Evolutionary conservation across 768 basidiomycete species (phyloP).

Genomic region (Baorangia bicolor): DNA sequence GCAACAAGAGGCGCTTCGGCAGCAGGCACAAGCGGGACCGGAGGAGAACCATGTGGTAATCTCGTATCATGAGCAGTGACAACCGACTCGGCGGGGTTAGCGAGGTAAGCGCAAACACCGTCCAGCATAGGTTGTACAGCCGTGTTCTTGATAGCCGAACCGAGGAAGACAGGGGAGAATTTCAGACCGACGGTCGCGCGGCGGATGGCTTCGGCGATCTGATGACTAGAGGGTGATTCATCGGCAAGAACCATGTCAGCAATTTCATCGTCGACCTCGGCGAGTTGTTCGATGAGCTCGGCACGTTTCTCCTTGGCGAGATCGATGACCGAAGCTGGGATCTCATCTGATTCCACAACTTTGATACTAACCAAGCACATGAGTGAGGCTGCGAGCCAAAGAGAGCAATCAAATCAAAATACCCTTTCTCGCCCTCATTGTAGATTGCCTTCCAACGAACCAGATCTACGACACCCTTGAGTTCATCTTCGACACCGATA

Average conservation of each 20-base stretch:
- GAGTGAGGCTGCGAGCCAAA: not conserved
- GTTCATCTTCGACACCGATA: slow-evolving; percentile 84
- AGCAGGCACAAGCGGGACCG: slow-evolving; percentile 77
- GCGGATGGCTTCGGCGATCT: slow-evolving; percentile 83
- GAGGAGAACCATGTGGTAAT: slow-evolving; percentile 61
- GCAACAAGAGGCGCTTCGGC: slow-evolving; percentile 86
- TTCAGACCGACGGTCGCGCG: slow-evolving; percentile 85
- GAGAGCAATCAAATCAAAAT: slow-evolving; percentile 21
- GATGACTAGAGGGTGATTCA: slow-evolving; percentile 63
- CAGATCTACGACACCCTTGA: slow-evolving; percentile 90
- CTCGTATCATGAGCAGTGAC: slow-evolving; percentile 82
- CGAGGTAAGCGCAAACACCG: slow-evolving; percentile 93
- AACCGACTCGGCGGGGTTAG: slow-evolving; percentile 77
- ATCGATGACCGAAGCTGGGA: slow-evolving; percentile 71
- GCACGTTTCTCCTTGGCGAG: slow-evolving; percentile 81
- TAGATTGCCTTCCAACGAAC: slow-evolving; percentile 94
- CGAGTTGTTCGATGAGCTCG: slow-evolving; percentile 92
- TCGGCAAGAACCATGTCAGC: slow-evolving; percentile 90
- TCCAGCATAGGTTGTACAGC: slow-evolving; percentile 92
- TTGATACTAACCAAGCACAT: slow-evolving; percentile 49
- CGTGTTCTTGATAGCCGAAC: slow-evolving; percentile 97
- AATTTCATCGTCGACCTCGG: slow-evolving; percentile 95
- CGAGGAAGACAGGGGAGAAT: slow-evolving; percentile 96
- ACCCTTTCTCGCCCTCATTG: slow-evolving; percentile 96
- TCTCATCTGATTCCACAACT: slow-evolving; percentile 81